Evolutionary conservation across 116 monocot species (phyloP).

Genomic region (Thalassia testudinum): DNA sequence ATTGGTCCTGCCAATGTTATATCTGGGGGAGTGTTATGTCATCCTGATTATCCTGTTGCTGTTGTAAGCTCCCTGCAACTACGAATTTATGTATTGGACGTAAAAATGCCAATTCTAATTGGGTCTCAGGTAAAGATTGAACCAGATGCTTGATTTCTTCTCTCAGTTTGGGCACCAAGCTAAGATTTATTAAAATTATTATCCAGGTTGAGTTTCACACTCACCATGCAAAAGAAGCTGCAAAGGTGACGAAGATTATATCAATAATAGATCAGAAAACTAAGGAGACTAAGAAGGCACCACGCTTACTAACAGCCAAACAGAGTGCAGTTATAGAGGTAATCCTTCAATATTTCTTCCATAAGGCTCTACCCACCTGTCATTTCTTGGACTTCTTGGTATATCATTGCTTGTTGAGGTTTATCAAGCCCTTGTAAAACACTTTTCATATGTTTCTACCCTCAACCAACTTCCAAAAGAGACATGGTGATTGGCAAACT

Average conservation of each 20-base stretch:
- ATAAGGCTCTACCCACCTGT: no score
- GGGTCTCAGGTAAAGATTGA: slow-evolving; percentile 41
- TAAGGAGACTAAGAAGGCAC: slow-evolving; percentile 42
- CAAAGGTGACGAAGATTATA: slow-evolving; percentile 42
- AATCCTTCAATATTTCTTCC: no score
- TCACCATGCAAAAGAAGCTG: slow-evolving; percentile 64
- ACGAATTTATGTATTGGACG: slow-evolving; percentile 53
- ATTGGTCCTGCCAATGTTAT: slow-evolving; percentile 30
- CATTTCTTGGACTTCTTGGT: no score
- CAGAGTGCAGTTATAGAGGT: slow-evolving; percentile 85
- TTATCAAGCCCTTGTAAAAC: no score
- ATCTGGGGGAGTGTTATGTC: slow-evolving; percentile 62
- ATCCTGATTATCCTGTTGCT: slow-evolving; percentile 70
- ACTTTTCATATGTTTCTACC: no score
- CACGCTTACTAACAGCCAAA: slow-evolving; percentile 52
- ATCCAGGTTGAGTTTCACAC: slow-evolving; percentile 51
- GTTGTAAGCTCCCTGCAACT: slow-evolving; percentile 61
- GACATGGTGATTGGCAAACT: no score
- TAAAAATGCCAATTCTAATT: slow-evolving; percentile 44
- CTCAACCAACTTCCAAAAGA: no score
- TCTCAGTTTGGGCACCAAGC: no score
- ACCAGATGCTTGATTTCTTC: no score
- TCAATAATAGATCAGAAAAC: slow-evolving; percentile 67
- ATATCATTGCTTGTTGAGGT: no score
- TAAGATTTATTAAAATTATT: no score